Evolutionary conservation across 2,329 filamentous ascomycete species (phyloP).

Genomic region (Paecilomyces sp.): DNA sequence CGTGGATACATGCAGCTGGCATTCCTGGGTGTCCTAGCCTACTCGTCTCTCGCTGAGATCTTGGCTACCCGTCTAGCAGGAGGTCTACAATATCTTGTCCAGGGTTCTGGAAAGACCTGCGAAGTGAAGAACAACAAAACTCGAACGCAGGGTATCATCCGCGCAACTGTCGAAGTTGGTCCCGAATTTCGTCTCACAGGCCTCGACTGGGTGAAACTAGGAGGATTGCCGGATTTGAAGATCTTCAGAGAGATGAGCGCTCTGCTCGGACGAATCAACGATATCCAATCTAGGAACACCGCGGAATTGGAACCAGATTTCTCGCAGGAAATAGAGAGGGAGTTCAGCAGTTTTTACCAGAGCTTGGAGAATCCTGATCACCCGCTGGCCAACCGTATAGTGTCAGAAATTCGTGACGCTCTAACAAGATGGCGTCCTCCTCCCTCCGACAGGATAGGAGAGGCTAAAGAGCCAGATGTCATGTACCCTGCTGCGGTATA

Average conservation of each 20-base stretch:
- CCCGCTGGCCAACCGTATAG: neutral
- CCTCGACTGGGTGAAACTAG: constrained; percentile 16
- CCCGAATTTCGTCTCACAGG: constrained; percentile 10
- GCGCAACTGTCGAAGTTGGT: constrained; percentile 12
- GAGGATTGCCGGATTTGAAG: constrained; percentile 11
- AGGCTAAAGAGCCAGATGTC: neutral
- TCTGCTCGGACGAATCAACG: constrained; percentile 10
- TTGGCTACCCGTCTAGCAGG: constrained; percentile 18
- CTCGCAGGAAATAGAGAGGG: neutral
- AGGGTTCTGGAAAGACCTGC: constrained; percentile 4
- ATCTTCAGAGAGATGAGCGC: constrained; percentile 16
- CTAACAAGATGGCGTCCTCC: neutral
- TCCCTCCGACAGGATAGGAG: neutral
- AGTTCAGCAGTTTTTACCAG: neutral
- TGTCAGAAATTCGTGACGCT: neutral
- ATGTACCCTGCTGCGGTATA: neutral
- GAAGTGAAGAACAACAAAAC: constrained; percentile 7
- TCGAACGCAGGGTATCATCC: constrained; percentile 11
- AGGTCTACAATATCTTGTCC: constrained; percentile 13
- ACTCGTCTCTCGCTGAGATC: constrained; percentile 22
- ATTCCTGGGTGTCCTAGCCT: constrained; percentile 20
- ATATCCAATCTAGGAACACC: constrained; percentile 5
- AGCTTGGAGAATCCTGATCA: neutral
- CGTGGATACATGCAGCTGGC: constrained; percentile 20
- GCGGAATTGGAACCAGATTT: constrained; percentile 2